Conservation (phyloP, 2,329 filamentous ascomycete species). For the Monosporascus sp. region DNA sequence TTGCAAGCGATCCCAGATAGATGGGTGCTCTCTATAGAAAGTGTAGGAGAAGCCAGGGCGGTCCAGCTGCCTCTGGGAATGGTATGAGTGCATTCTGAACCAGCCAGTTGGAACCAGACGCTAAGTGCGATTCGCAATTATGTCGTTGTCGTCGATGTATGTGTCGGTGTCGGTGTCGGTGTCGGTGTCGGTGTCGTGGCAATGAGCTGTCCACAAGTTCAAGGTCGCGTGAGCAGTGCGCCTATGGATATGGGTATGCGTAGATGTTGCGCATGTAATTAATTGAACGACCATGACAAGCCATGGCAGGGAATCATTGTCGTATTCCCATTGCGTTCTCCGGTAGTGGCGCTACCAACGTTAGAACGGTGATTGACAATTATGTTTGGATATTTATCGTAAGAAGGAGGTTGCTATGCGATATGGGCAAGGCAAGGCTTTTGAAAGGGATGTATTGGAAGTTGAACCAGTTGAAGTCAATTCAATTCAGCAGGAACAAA, state of each 20-base stretch:
- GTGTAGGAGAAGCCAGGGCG: constrained; percentile 17
- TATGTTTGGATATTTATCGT: no score
- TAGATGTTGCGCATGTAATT: background rate
- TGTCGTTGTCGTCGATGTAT: background rate
- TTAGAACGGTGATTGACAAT: no score
- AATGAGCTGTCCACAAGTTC: background rate
- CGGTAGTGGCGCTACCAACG: no score
- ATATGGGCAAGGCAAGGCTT: no score
- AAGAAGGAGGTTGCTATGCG: no score
- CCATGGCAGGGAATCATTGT: background rate
- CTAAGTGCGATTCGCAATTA: background rate
- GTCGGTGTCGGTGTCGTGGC: background rate
- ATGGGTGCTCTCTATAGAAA: constrained; percentile 14
- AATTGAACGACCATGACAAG: background rate
- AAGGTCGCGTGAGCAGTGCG: background rate
- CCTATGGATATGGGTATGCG: background rate
- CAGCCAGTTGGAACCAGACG: background rate
- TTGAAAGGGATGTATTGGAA: no score
- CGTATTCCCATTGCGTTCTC: background rate
- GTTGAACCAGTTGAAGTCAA: no score
- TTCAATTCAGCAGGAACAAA: no score
- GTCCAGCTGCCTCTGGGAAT: constrained; percentile 24
- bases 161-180: background rate
- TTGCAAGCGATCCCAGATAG: constrained; percentile 26
- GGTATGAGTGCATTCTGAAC: constrained; percentile 33